Base-by-base conservation (phyloP, 495 filamentous ascomycete species). In the Amniculicola lignicola region DNA sequence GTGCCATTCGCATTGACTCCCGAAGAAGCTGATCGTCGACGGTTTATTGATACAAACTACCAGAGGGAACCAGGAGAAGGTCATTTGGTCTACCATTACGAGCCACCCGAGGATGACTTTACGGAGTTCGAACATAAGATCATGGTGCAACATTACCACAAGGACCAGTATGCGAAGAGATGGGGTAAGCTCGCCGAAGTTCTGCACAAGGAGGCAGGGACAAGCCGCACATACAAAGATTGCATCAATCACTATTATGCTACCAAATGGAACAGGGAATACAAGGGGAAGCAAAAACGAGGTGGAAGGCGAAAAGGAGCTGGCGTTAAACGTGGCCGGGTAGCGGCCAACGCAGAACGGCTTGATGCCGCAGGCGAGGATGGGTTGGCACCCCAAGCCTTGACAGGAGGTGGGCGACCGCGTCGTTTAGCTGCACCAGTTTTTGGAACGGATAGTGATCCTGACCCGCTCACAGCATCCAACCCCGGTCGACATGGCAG, bases 231-330 rank as follows among this genome's bases (percentile, higher is more conserved):
- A 59, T 93, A 86, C 71, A 82, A 87, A 59, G 83, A 90, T 42
- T 94, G 88, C 67, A 96, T 98, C 59, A 78, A 89, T 59, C 94
- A 97, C 69, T 97, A 98, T 69, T 98, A 98, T 69, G 80, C 90
- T 57, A 95, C 87, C 51, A 98, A 98, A 70, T 83, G 87, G 63
- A 79, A 83, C 52, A 82, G 83, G 21, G 89, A 89, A 52, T 92
- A 96, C 63, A 94, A 95, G 70, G 86, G 88, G 67, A 73, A 88
- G 41, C 77, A 73, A 23, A 91, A 82, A 71, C 84, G 82, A 23
- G 84, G 80, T 43, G 82, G 75, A n/a, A 74, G 79, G 50, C 76
- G 82, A 31, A 82, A 78, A 51, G 75, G 77, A 22, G 71, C 67
- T 37, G 75, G 77, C 31, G 73, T 71, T 16, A 64, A 50, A 22